Evolutionary conservation across 1,284 basidiomycete species (phyloP).

Genomic region (Stereum hirsutum): DNA sequence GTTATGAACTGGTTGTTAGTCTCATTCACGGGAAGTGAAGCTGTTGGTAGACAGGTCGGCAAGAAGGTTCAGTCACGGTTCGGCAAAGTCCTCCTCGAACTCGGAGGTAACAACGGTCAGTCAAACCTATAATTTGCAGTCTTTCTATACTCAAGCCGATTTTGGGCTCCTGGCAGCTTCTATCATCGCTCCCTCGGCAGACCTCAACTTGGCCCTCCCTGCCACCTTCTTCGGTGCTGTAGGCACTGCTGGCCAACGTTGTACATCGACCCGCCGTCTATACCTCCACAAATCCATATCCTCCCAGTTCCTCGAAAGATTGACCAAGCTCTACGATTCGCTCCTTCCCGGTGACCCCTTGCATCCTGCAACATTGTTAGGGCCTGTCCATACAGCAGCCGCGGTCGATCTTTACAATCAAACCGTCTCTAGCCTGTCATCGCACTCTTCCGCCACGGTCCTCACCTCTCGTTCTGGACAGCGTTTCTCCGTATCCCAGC

Average conservation of each 20-base stretch:
- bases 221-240: slow-evolving; percentile 91
- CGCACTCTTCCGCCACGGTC: slow-evolving; percentile 69
- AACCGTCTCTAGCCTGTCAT: slow-evolving; percentile 57
- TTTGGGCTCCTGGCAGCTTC: slow-evolving; percentile 45
- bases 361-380: slow-evolving; percentile 63
- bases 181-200: slow-evolving; percentile 89
- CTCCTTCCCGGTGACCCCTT: slow-evolving; percentile 81
- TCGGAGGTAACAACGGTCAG: slow-evolving; percentile 91
- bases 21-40: slow-evolving; percentile 92
- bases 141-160: background rate
- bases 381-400: slow-evolving; percentile 72
- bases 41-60: slow-evolving; percentile 78
- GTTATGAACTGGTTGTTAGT: slow-evolving; percentile 31
- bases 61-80: slow-evolving; percentile 73
- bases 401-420: slow-evolving; percentile 61
- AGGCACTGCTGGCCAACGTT: slow-evolving; percentile 91
- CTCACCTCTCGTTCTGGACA: slow-evolving; percentile 66
- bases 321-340: slow-evolving; percentile 64
- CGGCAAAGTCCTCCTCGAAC: slow-evolving; percentile 81
- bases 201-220: slow-evolving; percentile 81
- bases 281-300: slow-evolving; percentile 82
- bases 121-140: background rate
- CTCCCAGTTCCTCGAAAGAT: slow-evolving; percentile 61
- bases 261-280: slow-evolving; percentile 87
- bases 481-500: slow-evolving; percentile 33